Conservation (phyloP, 2,329 filamentous ascomycete species). For the Botrytis aclada region DNA sequence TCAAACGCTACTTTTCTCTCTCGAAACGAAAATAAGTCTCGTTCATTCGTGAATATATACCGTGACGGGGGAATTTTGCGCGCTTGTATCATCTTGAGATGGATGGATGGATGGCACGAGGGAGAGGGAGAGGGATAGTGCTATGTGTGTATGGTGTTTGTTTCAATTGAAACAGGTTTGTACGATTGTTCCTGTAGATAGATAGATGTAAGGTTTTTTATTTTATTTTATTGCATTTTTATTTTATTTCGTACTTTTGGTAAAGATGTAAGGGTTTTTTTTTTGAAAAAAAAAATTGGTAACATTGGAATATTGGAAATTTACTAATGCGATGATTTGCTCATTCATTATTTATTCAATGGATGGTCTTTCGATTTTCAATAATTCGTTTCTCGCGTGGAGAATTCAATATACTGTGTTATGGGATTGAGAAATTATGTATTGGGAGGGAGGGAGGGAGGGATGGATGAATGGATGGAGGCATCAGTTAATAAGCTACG, state of each 20-base stretch:
- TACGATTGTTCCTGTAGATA: too few relatives aligned
- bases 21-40: too few relatives aligned
- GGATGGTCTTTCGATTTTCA: neutral
- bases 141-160: neutral
- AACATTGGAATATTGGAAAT: neutral
- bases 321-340: neutral
- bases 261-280: neutral
- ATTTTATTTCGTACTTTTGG: neutral
- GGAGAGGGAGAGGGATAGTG: neutral
- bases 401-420: neutral
- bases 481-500: neutral
- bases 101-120: too few relatives aligned
- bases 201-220: neutral
- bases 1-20: too few relatives aligned
- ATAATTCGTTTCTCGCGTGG: too few relatives aligned
- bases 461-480: neutral
- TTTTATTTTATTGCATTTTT: too few relatives aligned
- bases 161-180: constrained; percentile 3
- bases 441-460: too few relatives aligned
- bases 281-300: too few relatives aligned
- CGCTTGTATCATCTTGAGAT: neutral
- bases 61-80: neutral
- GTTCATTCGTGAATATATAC: too few relatives aligned
- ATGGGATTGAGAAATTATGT: too few relatives aligned
- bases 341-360: too few relatives aligned